These are phyloP conservation scores for Amanita thiersii DNA, from an alignment of 768 basidiomycete genomes.

Conservation along the genomic window DNA sequence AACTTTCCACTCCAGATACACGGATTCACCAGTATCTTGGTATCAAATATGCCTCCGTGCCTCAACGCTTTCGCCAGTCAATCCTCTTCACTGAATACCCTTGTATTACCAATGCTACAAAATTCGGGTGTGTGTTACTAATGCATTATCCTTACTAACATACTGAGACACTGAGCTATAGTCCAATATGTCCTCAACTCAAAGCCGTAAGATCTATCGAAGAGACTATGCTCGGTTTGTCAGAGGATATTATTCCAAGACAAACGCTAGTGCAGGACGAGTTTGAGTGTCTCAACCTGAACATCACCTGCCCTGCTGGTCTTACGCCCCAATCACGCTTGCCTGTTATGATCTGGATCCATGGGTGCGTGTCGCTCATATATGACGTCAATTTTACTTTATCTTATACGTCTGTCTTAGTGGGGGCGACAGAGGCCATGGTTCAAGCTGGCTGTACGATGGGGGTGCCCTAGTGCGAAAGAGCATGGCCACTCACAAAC, in stretches of 20 bases:
- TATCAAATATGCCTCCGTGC: constrained; percentile 69
- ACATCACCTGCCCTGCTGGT: constrained; percentile 67
- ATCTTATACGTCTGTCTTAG: constrained; percentile 25
- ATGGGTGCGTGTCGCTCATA: constrained; percentile 47
- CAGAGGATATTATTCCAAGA: constrained; percentile 41
- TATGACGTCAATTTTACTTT: constrained; percentile 7
- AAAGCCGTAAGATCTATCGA: constrained; percentile 37
- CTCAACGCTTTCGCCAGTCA: constrained; percentile 72
- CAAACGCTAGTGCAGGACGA: constrained; percentile 59
- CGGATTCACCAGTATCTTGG: constrained; percentile 68
- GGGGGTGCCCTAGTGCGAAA: constrained; percentile 64
- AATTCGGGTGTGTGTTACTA: constrained; percentile 46
- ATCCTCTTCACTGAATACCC: constrained; percentile 51
- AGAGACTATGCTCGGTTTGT: constrained; percentile 53
- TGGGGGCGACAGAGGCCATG: constrained; percentile 65
- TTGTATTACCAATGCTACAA: constrained; percentile 50
- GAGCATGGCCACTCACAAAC: constrained; percentile 53
- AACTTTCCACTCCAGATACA: constrained; percentile 43
- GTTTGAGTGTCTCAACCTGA: constrained; percentile 74
- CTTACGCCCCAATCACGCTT: constrained; percentile 41
- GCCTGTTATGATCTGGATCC: constrained; percentile 84
- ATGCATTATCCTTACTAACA: constrained; percentile 2
- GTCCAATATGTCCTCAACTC: constrained; percentile 71
- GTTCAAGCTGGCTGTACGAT: constrained; percentile 73
- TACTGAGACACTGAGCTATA: constrained; percentile 17